These are phyloP conservation scores for Bruguiera gymnorhiza DNA, from an alignment of 345 rosid species.

Conservation along the genomic window DNA sequence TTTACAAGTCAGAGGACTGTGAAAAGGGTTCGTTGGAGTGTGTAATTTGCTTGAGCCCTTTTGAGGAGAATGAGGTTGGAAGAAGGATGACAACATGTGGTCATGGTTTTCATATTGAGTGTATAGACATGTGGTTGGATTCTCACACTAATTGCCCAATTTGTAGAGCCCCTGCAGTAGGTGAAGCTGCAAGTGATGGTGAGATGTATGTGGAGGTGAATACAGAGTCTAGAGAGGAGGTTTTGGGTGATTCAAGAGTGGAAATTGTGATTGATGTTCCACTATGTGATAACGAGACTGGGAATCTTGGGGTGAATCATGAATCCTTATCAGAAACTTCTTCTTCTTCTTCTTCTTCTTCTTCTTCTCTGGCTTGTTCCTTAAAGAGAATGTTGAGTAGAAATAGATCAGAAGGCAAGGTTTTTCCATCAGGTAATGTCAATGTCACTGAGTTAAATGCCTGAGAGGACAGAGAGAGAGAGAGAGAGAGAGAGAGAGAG, in stretches of 20 bases:
- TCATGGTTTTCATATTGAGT: constrained; percentile 72
- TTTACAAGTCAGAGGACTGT: constrained; percentile 30
- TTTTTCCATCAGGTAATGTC: constrained; percentile 31
- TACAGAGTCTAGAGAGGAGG: constrained; percentile 18
- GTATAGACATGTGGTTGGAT: constrained; percentile 78
- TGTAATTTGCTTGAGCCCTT: constrained; percentile 61
- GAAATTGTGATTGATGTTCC: constrained; percentile 29
- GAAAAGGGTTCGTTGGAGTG: constrained; percentile 44
- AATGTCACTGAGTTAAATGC: constrained; percentile 15
- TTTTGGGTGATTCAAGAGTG: constrained; percentile 14
- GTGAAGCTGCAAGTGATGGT: constrained; percentile 5
- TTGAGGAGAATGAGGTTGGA: constrained; percentile 61
- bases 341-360: constrained; percentile 19
- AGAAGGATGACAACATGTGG: constrained; percentile 57
- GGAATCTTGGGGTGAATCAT: constrained; percentile 3
- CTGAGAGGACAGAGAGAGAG: constrained; percentile 7
- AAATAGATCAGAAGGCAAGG: constrained; percentile 53
- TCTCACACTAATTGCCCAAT: constrained; percentile 71
- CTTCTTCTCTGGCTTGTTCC: constrained; percentile 32
- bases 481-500: neutral
- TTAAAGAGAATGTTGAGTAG: constrained; percentile 69
- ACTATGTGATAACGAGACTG: constrained; percentile 24
- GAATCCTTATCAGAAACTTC: constrained; percentile 8
- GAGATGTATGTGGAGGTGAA: constrained; percentile 17
- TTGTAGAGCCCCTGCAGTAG: constrained; percentile 49